Percentiles rank a stretch among this genome's conserved stretches.
These are phyloP conservation scores for Moesziomyces sp. DNA, from an alignment of 1,284 basidiomycete genomes.

Conservation along the genomic window DNA sequence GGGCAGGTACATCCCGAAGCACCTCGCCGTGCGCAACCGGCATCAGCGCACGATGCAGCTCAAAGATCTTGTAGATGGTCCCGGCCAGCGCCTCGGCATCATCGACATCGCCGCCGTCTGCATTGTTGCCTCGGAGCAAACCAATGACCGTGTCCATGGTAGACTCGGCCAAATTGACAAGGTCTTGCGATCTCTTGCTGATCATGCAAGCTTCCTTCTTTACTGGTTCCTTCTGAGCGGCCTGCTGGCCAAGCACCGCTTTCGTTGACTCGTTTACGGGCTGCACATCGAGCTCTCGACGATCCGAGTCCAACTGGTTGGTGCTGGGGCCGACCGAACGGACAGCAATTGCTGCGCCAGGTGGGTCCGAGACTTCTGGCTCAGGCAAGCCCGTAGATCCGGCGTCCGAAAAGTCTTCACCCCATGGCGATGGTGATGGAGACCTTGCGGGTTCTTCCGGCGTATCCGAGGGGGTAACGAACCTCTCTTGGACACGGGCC, in stretches of 20 bases:
- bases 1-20: slow-evolving; percentile 73
- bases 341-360: not conserved
- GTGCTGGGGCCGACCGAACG: not conserved
- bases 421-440: slow-evolving; percentile 23
- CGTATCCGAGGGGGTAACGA: not conserved
- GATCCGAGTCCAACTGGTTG: not conserved
- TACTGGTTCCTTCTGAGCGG: not conserved
- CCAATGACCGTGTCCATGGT: slow-evolving; percentile 28
- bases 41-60: slow-evolving; percentile 83
- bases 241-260: not conserved
- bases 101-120: not conserved
- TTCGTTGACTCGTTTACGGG: not conserved
- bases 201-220: slow-evolving; percentile 43
- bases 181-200: slow-evolving; percentile 43
- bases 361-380: not conserved
- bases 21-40: slow-evolving; percentile 76
- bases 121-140: slow-evolving; percentile 1
- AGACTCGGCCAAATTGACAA: slow-evolving; percentile 31
- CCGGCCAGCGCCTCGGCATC: slow-evolving; percentile 24
- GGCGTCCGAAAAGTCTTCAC: slow-evolving; percentile 23
- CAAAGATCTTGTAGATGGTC: slow-evolving; percentile 73
- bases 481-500: not conserved
- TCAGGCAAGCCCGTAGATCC: slow-evolving; percentile 8
- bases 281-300: not conserved
- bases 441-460: slow-evolving; percentile 3